phyloP scores from a whole-genome alignment of 1,139 yeast species.

The Geotrichum europaeum region DNA sequence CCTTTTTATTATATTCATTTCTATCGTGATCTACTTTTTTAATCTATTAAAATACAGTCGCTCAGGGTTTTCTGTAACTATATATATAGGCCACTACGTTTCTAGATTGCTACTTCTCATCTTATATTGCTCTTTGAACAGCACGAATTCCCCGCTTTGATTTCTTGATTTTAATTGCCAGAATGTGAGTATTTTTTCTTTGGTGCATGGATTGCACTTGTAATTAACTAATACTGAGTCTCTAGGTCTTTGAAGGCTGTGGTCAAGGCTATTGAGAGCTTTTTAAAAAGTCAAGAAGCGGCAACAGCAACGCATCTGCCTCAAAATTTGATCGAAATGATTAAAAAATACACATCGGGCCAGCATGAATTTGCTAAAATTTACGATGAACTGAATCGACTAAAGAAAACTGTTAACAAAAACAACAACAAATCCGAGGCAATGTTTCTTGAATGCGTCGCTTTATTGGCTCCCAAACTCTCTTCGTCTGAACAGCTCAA shows the following conservation, averaged over 20 bases:
- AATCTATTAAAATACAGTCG: too few species aligned
- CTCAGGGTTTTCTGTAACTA: too few species aligned
- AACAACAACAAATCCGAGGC: constrained; percentile 33
- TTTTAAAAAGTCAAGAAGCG: constrained; percentile 3
- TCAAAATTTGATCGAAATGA: neutral
- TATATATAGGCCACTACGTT: too few species aligned
- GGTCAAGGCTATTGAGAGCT: constrained; percentile 18
- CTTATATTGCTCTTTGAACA: too few species aligned
- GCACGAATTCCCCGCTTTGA: too few species aligned
- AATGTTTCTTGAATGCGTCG: constrained; percentile 45
- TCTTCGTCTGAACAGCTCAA: constrained; percentile 39
- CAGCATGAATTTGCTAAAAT: constrained; percentile 25
- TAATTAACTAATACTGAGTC: neutral
- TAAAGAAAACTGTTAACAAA: constrained; percentile 39
- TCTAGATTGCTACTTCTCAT: too few species aligned
- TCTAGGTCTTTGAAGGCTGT: constrained; percentile 20
- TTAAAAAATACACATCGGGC: neutral
- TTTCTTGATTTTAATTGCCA: too few species aligned
- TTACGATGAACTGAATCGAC: constrained; percentile 45
- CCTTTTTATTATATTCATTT: too few species aligned
- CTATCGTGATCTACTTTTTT: too few species aligned
- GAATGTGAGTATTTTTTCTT: too few species aligned
- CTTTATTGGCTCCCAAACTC: constrained; percentile 38
- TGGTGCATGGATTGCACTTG: too few species aligned
- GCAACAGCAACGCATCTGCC: neutral